A percentile compares a stretch with the other conserved stretches of the same genome.
Evolutionary conservation across 2,329 filamentous ascomycete species (phyloP).

Genomic region (Neurospora sp.): DNA sequence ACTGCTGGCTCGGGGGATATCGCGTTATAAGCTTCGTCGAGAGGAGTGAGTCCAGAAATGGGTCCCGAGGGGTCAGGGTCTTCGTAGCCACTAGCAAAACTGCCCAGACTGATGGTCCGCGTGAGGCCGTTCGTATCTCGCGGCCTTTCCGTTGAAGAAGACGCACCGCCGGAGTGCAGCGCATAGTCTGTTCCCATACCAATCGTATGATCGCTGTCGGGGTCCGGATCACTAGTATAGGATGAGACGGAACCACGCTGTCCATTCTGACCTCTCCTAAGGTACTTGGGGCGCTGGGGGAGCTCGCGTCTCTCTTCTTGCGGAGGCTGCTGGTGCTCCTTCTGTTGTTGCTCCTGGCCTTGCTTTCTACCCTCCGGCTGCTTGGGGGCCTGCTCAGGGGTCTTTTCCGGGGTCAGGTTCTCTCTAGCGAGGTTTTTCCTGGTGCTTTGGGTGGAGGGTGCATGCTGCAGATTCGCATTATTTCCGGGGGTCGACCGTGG

Average conservation of each 20-base stretch:
- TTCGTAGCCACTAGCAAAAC: constrained; percentile 71
- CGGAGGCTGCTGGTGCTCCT: not conserved
- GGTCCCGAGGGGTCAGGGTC: constrained; percentile 43
- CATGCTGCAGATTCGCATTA: not conserved
- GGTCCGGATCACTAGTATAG: constrained; percentile 41
- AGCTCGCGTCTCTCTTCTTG: constrained; percentile 9
- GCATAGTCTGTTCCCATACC: constrained; percentile 65
- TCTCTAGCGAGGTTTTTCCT: constrained; percentile 23
- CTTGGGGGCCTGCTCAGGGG: constrained; percentile 36
- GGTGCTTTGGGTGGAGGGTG: not conserved
- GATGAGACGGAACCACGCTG: constrained; percentile 54
- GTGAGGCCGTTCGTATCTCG: constrained; percentile 51
- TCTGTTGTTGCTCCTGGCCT: not conserved
- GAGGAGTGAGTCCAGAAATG: constrained; percentile 34
- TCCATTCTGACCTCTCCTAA: constrained; percentile 45
- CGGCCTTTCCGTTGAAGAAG: constrained; percentile 44
- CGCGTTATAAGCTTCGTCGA: constrained; percentile 38
- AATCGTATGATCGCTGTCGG: constrained; percentile 64
- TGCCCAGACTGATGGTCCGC: constrained; percentile 77
- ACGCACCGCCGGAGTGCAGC: constrained; percentile 70
- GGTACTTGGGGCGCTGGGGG: constrained; percentile 43
- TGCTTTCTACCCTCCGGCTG: not conserved
- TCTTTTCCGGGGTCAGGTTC: constrained; percentile 12
- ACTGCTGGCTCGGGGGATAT: constrained; percentile 22
- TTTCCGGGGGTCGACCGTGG: not conserved